Evolutionary conservation across 345 rosid genomes (phyloP).

Genomic region (Eucalyptus regnans): DNA sequence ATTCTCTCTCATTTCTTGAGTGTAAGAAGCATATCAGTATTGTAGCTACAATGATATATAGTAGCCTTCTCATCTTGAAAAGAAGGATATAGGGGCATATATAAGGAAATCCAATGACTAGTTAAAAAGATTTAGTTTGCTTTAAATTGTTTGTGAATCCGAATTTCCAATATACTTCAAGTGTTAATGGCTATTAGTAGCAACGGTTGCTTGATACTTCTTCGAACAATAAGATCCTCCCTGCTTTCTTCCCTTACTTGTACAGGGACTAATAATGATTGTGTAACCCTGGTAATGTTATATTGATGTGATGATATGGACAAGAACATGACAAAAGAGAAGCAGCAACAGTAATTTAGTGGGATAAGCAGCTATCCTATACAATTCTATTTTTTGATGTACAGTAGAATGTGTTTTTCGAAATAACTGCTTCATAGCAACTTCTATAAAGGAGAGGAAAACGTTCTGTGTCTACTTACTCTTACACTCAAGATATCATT

Average conservation of each 20-base stretch:
- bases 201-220: neutral
- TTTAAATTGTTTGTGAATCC: neutral
- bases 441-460: neutral
- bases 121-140: neutral
- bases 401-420: neutral
- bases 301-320: neutral
- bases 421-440: neutral
- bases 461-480: neutral
- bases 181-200: neutral
- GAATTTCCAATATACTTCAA: neutral
- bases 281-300: neutral
- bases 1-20: conserved; percentile 56
- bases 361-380: neutral
- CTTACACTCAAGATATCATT: neutral
- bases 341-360: neutral
- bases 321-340: neutral
- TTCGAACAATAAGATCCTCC: neutral
- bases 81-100: neutral
- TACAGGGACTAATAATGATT: neutral
- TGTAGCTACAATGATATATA: neutral
- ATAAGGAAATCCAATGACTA: neutral
- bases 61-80: neutral
- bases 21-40: neutral
- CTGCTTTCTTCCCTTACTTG: neutral
- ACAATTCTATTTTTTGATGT: neutral